Base-by-base conservation (phyloP, 805 yeast genomes). In the Metschnikowia proteae region DNA sequence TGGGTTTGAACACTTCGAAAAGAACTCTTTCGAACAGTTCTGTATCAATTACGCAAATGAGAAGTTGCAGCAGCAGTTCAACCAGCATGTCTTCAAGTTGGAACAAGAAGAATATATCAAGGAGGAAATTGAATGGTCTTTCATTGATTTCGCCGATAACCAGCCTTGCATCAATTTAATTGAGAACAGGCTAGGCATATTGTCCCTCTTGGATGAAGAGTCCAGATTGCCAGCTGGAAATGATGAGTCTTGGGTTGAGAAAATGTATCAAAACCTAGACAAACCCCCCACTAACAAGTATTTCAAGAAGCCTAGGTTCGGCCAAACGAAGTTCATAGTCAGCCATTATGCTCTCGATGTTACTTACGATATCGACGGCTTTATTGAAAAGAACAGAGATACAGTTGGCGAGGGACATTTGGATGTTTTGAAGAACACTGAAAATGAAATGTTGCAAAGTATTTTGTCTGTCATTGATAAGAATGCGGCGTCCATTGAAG, bases 41-140 rank as follows among this genome's bases (percentile, higher is more conserved):
- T 92, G 99, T 74, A 91, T 91, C 70, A 91, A 91, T 67, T 91
- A 91, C 66, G 97, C 97, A 39, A 91, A 91, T 69, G 99, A 92
- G 73, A 92, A 92, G 70, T 78, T 92, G 60, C 98, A 92, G 70
- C 98, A 92, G 69, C 97, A 92, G 67, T 92, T 92, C 70, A 92
- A 91, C 61, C 97, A 90, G 73, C 97, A 92, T 62, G 97, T 92
- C 46, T 92, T 92, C 80, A 92, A 92, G 65, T 78, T 94, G 53
- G 99, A 92, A 65, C 98, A 94, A 74, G 96, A 91, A 62, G 97
- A 94, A 64, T 92, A 92, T 64, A 79, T 90, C 46, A 81, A 80
- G 51, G 98, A 92, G 71, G 86, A 91, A 62, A 91, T 92, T 55
- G 94, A 91, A 65, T 92, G 98, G 97, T 85, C 92, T 7, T 92